Conservation (phyloP, 1,284 basidiomycete genomes). For the Peniophora sp. region DNA sequence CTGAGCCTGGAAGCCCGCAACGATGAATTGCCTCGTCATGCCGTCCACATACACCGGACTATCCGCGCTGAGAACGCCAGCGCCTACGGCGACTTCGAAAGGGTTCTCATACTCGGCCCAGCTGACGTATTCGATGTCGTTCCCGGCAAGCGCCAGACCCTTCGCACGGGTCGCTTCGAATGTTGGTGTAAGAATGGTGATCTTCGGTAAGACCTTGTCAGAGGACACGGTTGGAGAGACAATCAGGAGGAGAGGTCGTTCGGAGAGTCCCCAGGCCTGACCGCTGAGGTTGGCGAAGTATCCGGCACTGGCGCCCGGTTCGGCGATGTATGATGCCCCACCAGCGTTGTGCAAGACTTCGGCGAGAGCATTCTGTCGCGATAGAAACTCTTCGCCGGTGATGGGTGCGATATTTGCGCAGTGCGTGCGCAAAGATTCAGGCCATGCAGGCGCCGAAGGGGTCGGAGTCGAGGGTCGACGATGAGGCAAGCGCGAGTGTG, state of each 20-base stretch:
- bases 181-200: conserved; percentile 64
- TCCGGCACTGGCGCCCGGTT: conserved; percentile 63
- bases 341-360: conserved; percentile 38
- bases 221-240: conserved; percentile 35
- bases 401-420: conserved; percentile 49
- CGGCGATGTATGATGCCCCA: conserved; percentile 62
- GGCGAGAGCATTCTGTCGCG: conserved; percentile 47
- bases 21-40: conserved; percentile 49
- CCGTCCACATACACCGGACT: conserved; percentile 56
- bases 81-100: conserved; percentile 44
- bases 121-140: conserved; percentile 42
- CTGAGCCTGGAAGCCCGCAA: conserved; percentile 43
- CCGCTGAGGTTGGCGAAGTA: conserved; percentile 69
- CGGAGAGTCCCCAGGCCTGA: conserved; percentile 61
- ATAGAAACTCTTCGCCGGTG: conserved; percentile 34
- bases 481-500: too few species aligned
- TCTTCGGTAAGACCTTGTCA: conserved; percentile 27
- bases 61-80: conserved; percentile 26
- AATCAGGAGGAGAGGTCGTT: conserved; percentile 70
- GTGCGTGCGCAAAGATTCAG: conserved; percentile 29
- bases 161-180: conserved; percentile 74
- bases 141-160: conserved; percentile 42
- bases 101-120: conserved; percentile 76
- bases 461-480: too few species aligned
- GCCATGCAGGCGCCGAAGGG: not conserved